Percentiles rank a stretch among this genome's conserved stretches.
These are phyloP conservation scores for Sugiyamaella castrensis DNA, from an alignment of 1,139 yeast species.

Conservation along the genomic window DNA sequence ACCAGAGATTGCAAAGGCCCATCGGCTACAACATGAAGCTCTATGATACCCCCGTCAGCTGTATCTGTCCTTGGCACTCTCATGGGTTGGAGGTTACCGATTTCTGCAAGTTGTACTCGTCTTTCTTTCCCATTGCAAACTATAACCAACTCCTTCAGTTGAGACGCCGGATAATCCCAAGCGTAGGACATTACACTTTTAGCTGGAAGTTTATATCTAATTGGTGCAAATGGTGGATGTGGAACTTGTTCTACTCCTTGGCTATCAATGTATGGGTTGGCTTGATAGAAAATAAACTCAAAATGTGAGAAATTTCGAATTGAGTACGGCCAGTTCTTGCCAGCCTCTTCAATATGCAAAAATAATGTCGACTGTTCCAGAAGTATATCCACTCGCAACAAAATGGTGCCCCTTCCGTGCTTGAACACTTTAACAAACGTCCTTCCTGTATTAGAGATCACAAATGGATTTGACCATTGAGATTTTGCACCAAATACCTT, in stretches of 20 bases:
- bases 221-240: slow-evolving; percentile 41
- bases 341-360: slow-evolving; percentile 69
- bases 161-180: slow-evolving; percentile 95
- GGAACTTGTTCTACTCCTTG: slow-evolving; percentile 52
- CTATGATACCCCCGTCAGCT: slow-evolving; percentile 53
- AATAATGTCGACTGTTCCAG: slow-evolving; percentile 81
- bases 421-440: slow-evolving; percentile 67
- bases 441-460: slow-evolving; percentile 79
- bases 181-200: slow-evolving; percentile 97
- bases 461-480: slow-evolving; percentile 87
- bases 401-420: slow-evolving; percentile 59
- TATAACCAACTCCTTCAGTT: slow-evolving; percentile 73
- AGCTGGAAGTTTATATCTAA: slow-evolving; percentile 77
- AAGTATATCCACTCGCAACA: slow-evolving; percentile 68
- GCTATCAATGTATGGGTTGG: slow-evolving; percentile 74
- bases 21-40: slow-evolving; percentile 90
- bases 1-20: slow-evolving; percentile 91
- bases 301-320: slow-evolving; percentile 82
- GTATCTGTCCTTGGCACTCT: slow-evolving; percentile 55
- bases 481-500: slow-evolving; percentile 42
- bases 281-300: slow-evolving; percentile 82
- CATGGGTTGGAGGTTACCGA: slow-evolving; percentile 88
- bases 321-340: slow-evolving; percentile 86
- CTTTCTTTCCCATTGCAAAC: slow-evolving; percentile 70
- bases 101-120: slow-evolving; percentile 81